These are phyloP conservation scores for Hippophae rhamnoides DNA, from an alignment of 306 rosid species.

Conservation along the genomic window DNA sequence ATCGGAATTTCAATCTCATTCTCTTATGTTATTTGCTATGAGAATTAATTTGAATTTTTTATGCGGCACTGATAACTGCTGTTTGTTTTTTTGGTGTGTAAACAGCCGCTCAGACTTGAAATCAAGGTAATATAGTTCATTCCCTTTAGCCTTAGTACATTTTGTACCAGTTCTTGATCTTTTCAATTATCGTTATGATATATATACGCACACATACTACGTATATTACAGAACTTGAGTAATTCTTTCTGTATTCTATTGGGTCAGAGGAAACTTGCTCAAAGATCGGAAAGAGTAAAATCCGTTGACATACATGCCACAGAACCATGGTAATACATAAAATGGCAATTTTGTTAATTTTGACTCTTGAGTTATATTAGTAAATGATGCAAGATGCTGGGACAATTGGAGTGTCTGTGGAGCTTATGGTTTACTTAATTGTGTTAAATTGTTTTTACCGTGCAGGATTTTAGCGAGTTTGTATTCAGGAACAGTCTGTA, in stretches of 20 bases:
- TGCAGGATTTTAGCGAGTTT: conserved; percentile 95
- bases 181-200: not conserved
- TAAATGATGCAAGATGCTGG: not conserved
- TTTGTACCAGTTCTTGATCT: conserved; percentile 12
- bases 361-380: too few species aligned
- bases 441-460: conserved; percentile 15
- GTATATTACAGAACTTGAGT: not conserved
- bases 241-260: conserved; percentile 11
- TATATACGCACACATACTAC: not conserved
- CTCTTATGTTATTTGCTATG: too few species aligned
- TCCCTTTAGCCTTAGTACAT: conserved; percentile 3
- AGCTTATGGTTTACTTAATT: conserved; percentile 15
- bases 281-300: conserved; percentile 71
- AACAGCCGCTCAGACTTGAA: conserved; percentile 99
- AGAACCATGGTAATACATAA: conserved; percentile 81
- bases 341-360: not conserved
- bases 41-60: conserved; percentile 9
- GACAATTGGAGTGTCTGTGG: not conserved
- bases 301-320: conserved; percentile 99
- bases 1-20: not conserved
- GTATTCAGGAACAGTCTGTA: conserved; percentile 92
- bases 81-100: conserved; percentile 24
- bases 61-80: conserved; percentile 30
- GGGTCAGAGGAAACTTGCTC: conserved; percentile 51
- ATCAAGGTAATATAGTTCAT: conserved; percentile 56